Evolutionary conservation across 768 basidiomycete species (phyloP).

Genomic region (Pleurotus eryngii): DNA sequence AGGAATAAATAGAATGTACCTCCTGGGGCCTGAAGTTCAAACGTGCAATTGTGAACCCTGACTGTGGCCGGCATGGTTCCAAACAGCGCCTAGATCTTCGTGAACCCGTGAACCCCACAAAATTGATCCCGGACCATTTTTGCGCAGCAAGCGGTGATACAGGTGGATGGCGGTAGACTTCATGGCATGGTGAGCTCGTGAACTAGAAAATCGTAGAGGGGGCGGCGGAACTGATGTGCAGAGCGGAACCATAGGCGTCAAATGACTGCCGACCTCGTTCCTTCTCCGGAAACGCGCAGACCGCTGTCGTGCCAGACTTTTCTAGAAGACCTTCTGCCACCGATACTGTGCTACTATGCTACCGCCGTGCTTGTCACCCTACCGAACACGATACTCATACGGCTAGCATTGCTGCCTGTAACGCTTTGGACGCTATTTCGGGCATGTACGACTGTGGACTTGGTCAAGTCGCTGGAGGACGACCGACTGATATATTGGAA

Average conservation of each 20-base stretch:
- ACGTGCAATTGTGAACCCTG: too few relatives aligned
- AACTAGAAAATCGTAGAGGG: conserved; percentile 8
- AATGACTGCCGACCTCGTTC: conserved; percentile 20
- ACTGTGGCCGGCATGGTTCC: too few relatives aligned
- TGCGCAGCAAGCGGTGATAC: not conserved
- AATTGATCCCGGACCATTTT: not conserved
- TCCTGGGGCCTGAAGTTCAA: too few relatives aligned
- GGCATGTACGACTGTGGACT: conserved; percentile 39
- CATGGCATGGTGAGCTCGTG: conserved; percentile 10
- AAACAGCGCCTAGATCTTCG: too few relatives aligned
- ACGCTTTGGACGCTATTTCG: conserved; percentile 42
- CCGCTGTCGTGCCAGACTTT: conserved; percentile 32
- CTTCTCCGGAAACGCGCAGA: conserved; percentile 26
- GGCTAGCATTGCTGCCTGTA: conserved; percentile 46
- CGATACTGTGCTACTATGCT: conserved; percentile 42
- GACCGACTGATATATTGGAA: conserved; percentile 39
- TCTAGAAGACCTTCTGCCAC: conserved; percentile 35
- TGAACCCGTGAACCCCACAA: too few relatives aligned
- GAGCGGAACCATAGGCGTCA: not conserved
- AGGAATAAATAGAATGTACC: too few relatives aligned
- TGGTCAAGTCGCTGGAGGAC: conserved; percentile 29
- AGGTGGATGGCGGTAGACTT: conserved; percentile 7
- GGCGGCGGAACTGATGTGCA: not conserved
- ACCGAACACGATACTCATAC: conserved; percentile 38
- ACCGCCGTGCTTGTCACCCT: conserved; percentile 52